A percentile compares a stretch with the other conserved stretches of the same genome.
These are phyloP conservation scores for Penicillium glabrum DNA, from an alignment of 2,329 filamentous ascomycete genomes.

Conservation along the genomic window DNA sequence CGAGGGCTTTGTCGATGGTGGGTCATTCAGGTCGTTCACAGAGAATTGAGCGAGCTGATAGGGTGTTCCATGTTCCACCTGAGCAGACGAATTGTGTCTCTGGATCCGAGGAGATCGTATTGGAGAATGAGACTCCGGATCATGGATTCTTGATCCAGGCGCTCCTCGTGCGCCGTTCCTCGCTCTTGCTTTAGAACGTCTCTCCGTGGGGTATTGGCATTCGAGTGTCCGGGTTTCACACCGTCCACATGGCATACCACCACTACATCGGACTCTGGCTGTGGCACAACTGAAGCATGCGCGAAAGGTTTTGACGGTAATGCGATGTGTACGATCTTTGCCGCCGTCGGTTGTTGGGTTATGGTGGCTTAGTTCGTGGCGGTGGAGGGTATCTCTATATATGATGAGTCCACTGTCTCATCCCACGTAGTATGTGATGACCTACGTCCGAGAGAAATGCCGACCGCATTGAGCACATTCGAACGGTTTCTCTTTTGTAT, in stretches of 20 bases:
- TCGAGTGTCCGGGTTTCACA: slow-evolving; percentile 38
- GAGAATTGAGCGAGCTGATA: slow-evolving; percentile 11
- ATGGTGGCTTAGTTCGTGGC: slow-evolving; percentile 42
- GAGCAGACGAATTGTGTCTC: neutral
- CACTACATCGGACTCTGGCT: slow-evolving; percentile 42
- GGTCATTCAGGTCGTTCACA: neutral
- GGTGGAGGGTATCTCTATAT: slow-evolving; percentile 41
- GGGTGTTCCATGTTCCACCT: neutral
- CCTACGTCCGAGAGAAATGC: slow-evolving; percentile 44
- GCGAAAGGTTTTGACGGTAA: slow-evolving; percentile 44
- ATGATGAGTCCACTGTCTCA: neutral
- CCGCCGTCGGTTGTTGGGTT: slow-evolving; percentile 33
- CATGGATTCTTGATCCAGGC: slow-evolving; percentile 8
- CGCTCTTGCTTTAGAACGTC: slow-evolving; percentile 34
- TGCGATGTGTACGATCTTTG: slow-evolving; percentile 38
- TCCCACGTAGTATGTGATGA: neutral
- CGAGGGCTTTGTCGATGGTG: neutral
- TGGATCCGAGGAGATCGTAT: neutral
- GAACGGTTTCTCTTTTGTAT: slow-evolving; percentile 43
- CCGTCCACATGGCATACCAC: slow-evolving; percentile 37
- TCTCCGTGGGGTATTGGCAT: slow-evolving; percentile 42
- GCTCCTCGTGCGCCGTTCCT: slow-evolving; percentile 15
- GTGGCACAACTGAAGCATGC: slow-evolving; percentile 42
- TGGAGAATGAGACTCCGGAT: slow-evolving; percentile 9
- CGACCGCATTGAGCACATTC: slow-evolving; percentile 42